Evolutionary conservation across 225 moss, liverwort and hornwort species (phyloP).

Genomic region (Climacium dendroides): DNA sequence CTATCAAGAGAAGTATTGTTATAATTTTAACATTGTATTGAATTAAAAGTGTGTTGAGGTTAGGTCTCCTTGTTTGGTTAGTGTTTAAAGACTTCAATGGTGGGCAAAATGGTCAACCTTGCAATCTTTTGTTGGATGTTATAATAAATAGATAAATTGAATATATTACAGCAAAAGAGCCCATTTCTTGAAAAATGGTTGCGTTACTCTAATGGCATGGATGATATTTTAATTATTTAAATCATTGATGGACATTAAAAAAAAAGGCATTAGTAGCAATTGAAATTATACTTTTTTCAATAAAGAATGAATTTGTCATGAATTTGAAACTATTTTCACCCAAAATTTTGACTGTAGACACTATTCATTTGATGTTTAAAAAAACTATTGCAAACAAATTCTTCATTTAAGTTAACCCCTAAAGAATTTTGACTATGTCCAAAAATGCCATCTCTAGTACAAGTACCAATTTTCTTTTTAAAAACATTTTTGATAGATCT

Average conservation of each 20-base stretch:
- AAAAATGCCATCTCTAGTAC: too few species aligned
- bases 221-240: neutral
- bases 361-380: too few species aligned
- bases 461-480: too few species aligned
- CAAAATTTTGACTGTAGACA: too few species aligned
- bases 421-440: too few species aligned
- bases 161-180: neutral
- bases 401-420: too few species aligned
- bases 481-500: too few species aligned
- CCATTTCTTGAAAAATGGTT: neutral
- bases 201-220: neutral
- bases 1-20: neutral
- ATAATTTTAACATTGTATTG: neutral
- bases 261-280: neutral
- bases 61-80: neutral
- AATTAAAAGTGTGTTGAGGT: neutral
- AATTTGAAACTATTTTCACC: neutral
- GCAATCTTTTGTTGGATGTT: neutral
- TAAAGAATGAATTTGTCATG: neutral
- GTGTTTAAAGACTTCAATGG: neutral
- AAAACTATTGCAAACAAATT: too few species aligned
- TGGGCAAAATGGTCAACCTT: too few species aligned
- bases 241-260: neutral
- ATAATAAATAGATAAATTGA: neutral
- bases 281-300: neutral